Base-by-base conservation (phyloP, 2,329 filamentous ascomycete species). In the Tolypocladium amazonense region DNA sequence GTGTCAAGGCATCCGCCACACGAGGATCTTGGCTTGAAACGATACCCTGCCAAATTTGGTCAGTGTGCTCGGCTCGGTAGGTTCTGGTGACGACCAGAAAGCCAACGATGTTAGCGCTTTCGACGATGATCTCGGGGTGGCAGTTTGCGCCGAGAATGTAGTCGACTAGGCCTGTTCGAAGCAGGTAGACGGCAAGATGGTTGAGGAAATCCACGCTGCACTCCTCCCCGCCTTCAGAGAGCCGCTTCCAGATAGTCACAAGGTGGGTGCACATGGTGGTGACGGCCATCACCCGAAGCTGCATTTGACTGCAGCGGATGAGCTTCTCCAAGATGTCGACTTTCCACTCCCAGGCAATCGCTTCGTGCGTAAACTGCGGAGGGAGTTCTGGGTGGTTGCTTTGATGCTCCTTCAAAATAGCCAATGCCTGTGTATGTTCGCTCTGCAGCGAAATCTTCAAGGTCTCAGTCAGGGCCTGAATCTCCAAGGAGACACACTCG, bases 81-180 rank as follows among this genome's bases (percentile, higher is more conserved):
- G 85, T 87, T 58, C 81, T 80, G 0, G 90, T 94, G 18, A 94
- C 88, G 27, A 91, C 83, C 57, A 97, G 78, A 68, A 97, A 97
- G 0, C 90, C 90, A 56, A 97, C 79, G 58, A 97, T 89, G 63
- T 96, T 96, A 47, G 82, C 81, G 67, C 90, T 90, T 65, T 92
- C 86, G 41, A 82, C 80, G 25, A 95, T 94, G 58, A 97, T 85
- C 69, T 96, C 92, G 1, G 92, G 91, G 68, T 97, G 94, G 38
- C 93, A 97, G 59, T 92, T 92, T 18, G 93, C 86, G 2, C 93
- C 90, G 57, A 97, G 83, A 54, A 99, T 86, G 72, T 97, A 97
- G 61, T 92, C 85, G 30, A 96, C 83, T 33, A 97, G 77, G 58
- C 86, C 85, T 45, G 88, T 87, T 8, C 80, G 75, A 20, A 88